Percentiles rank a stretch among this genome's conserved stretches.
These are phyloP conservation scores for Geopyxis carbonaria DNA, from an alignment of 495 filamentous ascomycete species.

Conservation along the genomic window DNA sequence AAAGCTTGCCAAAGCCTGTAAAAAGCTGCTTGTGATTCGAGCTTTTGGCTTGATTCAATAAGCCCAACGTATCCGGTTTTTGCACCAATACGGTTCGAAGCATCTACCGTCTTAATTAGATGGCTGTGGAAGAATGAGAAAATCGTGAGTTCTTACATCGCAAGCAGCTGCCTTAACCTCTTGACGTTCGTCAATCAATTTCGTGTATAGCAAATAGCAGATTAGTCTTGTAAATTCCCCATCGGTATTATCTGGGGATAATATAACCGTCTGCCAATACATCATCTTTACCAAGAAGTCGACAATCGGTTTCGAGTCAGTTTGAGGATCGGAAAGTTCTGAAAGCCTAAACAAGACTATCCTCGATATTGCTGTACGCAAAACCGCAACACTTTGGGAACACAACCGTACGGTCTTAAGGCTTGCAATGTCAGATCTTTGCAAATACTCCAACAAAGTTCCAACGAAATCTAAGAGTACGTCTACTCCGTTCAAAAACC, in stretches of 20 bases:
- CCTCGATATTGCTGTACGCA: constrained; percentile 57
- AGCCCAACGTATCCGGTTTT: constrained; percentile 61
- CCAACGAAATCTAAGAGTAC: constrained; percentile 76
- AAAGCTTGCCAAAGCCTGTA: constrained; percentile 64
- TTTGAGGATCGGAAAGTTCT: constrained; percentile 51
- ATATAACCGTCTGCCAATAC: constrained; percentile 86
- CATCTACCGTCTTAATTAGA: constrained; percentile 11
- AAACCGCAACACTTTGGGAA: constrained; percentile 54
- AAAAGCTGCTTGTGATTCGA: constrained; percentile 55
- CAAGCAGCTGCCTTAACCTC: constrained; percentile 60
- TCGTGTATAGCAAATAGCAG: constrained; percentile 79
- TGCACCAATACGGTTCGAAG: constrained; percentile 87
- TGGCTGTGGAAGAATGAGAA: not conserved
- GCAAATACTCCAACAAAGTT: constrained; percentile 66
- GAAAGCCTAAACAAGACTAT: constrained; percentile 66
- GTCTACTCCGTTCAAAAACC: constrained; percentile 68
- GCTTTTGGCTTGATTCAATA: constrained; percentile 51
- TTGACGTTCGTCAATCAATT: constrained; percentile 47
- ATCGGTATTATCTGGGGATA: constrained; percentile 58
- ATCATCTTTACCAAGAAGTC: constrained; percentile 63
- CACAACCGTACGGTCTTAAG: constrained; percentile 81
- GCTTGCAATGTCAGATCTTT: constrained; percentile 61
- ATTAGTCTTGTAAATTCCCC: constrained; percentile 61
- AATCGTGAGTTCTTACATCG: constrained; percentile 32
- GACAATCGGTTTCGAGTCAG: constrained; percentile 39